A percentile compares a stretch with the other conserved stretches of the same genome.
These are phyloP conservation scores for Drechmeria coniospora DNA, from an alignment of 2,329 filamentous ascomycete genomes.

Conservation along the genomic window DNA sequence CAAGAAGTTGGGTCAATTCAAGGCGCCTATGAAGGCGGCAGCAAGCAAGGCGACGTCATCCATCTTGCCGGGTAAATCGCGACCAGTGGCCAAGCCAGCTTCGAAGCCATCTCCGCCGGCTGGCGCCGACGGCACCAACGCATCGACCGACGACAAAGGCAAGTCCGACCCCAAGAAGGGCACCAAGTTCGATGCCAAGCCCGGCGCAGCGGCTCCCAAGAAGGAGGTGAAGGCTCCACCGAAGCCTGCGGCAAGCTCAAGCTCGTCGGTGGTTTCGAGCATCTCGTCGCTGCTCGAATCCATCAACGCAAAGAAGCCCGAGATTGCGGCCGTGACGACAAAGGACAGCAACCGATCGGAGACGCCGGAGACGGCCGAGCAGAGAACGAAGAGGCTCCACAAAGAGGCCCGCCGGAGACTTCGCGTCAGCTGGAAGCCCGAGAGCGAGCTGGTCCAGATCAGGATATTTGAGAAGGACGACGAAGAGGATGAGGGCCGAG, in stretches of 20 bases:
- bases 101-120: conserved; percentile 19
- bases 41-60: conserved; percentile 17
- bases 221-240: conserved; percentile 14
- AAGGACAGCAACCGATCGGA: conserved; percentile 35
- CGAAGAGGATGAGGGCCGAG: conserved; percentile 52
- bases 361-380: conserved; percentile 48
- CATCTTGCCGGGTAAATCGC: conserved; percentile 33
- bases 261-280: conserved; percentile 25
- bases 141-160: conserved; percentile 15
- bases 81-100: conserved; percentile 25
- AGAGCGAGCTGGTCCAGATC: conserved; percentile 49
- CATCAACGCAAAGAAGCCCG: conserved; percentile 27
- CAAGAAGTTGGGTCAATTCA: conserved; percentile 24
- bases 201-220: conserved; percentile 9
- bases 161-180: conserved; percentile 14
- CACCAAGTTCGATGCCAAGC: conserved; percentile 7
- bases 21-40: conserved; percentile 14
- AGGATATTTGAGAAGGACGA: conserved; percentile 58
- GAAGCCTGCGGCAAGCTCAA: conserved; percentile 13
- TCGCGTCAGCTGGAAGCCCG: conserved; percentile 56
- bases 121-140: conserved; percentile 12
- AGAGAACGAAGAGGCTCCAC: conserved; percentile 50
- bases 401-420: conserved; percentile 58
- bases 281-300: conserved; percentile 40
- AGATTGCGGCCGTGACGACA: conserved; percentile 26